phyloP scores from a whole-genome alignment of 129 eudicot species.

The Artemisia argyi region DNA sequence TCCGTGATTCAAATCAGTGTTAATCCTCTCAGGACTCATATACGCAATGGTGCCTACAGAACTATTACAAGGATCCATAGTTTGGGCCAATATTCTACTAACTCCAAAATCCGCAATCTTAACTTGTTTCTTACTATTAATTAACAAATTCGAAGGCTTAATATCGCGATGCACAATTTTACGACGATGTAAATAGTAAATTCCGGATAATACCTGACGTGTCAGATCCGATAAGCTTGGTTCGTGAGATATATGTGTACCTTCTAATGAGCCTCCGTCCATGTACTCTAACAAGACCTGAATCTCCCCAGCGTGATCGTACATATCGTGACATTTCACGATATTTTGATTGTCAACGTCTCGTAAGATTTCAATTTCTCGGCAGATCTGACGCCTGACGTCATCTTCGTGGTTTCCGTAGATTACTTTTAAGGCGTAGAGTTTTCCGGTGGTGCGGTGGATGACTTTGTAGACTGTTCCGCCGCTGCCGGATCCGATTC shows the following conservation, averaged over 20 bases:
- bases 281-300: slow-evolving; percentile 72
- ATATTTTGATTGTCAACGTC: slow-evolving; percentile 75
- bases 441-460: slow-evolving; percentile 62
- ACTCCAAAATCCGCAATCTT: slow-evolving; percentile 89
- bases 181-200: slow-evolving; percentile 60
- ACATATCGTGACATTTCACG: slow-evolving; percentile 71
- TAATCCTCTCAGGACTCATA: slow-evolving; percentile 90
- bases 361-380: slow-evolving; percentile 85
- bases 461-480: slow-evolving; percentile 87
- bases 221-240: slow-evolving; percentile 55
- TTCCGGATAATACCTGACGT: slow-evolving; percentile 67
- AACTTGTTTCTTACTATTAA: slow-evolving; percentile 46
- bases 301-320: slow-evolving; percentile 84
- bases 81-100: slow-evolving; percentile 58
- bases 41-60: slow-evolving; percentile 92
- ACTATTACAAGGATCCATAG: slow-evolving; percentile 78
- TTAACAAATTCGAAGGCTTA: slow-evolving; percentile 73
- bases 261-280: slow-evolving; percentile 83
- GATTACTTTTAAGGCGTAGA: slow-evolving; percentile 78
- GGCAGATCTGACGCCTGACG: slow-evolving; percentile 82
- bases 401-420: slow-evolving; percentile 82
- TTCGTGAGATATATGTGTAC: slow-evolving; percentile 51
- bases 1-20: slow-evolving; percentile 81
- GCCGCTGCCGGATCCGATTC: slow-evolving; percentile 84
- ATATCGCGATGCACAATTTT: slow-evolving; percentile 82